phyloP scores from a whole-genome alignment of 169 alveolate genomes.

The Plasmodium billcollinsi region DNA sequence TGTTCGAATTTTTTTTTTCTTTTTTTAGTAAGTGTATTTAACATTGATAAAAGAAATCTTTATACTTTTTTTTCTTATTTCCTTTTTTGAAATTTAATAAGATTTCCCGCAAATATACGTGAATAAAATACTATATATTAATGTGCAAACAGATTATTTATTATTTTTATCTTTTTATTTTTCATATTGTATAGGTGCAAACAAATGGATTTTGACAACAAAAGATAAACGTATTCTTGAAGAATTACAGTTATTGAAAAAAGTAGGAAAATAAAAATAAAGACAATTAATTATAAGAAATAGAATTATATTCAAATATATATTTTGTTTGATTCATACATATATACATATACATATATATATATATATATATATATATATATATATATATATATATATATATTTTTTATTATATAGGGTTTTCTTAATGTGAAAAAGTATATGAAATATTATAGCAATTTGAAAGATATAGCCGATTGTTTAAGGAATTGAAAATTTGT shows the following conservation, averaged over 20 bases:
- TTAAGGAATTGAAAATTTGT: conserved; percentile 16
- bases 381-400: background rate
- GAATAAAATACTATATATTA: too few species aligned
- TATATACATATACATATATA: too few species aligned
- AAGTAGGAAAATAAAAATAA: conserved; percentile 13
- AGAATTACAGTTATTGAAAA: conserved; percentile 9
- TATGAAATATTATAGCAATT: conserved; percentile 24
- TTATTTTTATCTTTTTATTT: conserved; percentile 1
- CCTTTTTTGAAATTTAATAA: too few species aligned
- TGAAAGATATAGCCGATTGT: conserved; percentile 43
- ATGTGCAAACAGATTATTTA: too few species aligned
- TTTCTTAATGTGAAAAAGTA: conserved; percentile 13
- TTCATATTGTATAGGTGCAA: conserved; percentile 35
- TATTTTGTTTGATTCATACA: background rate
- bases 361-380: background rate
- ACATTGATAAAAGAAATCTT: too few species aligned
- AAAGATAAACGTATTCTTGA: conserved; percentile 14
- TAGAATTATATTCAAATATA: background rate
- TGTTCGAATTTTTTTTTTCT: conserved; percentile 60
- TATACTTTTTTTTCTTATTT: too few species aligned
- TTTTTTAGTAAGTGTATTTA: conserved; percentile 44
- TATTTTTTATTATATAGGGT: conserved; percentile 11
- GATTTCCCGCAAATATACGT: too few species aligned
- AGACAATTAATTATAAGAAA: background rate
- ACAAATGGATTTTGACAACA: conserved; percentile 61